Evolutionary conservation across 2,329 filamentous ascomycete genomes (phyloP).

Genomic region (Periglandula ipomoeae): DNA sequence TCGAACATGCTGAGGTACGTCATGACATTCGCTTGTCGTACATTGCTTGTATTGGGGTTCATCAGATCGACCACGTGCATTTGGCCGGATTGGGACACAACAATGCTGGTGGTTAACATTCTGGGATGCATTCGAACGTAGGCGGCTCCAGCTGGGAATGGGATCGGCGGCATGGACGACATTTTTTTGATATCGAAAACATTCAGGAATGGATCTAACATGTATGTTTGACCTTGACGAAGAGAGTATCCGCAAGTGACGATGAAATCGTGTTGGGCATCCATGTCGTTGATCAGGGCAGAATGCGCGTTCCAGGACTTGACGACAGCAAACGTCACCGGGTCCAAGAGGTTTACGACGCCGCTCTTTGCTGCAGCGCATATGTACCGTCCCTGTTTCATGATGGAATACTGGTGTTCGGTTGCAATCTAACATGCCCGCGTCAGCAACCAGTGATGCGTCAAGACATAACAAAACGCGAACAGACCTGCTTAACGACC

Average conservation of each 20-base stretch:
- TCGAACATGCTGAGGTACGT: slow-evolving; percentile 72
- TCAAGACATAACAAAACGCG: background rate
- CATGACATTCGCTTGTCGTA: slow-evolving; percentile 72
- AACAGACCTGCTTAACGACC: slow-evolving; percentile 53
- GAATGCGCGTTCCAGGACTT: slow-evolving; percentile 89
- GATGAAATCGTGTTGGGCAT: slow-evolving; percentile 88
- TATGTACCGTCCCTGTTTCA: slow-evolving; percentile 85
- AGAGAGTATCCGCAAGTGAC: slow-evolving; percentile 92
- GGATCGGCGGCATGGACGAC: slow-evolving; percentile 78
- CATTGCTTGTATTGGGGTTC: slow-evolving; percentile 81
- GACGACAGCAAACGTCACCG: slow-evolving; percentile 65
- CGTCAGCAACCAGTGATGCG: slow-evolving; percentile 19
- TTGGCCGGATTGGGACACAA: slow-evolving; percentile 84
- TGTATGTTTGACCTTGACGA: slow-evolving; percentile 61
- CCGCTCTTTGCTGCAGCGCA: slow-evolving; percentile 83
- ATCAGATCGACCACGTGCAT: slow-evolving; percentile 94
- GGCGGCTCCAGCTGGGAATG: slow-evolving; percentile 84
- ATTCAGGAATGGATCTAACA: slow-evolving; percentile 87
- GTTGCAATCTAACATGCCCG: slow-evolving; percentile 29
- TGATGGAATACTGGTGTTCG: slow-evolving; percentile 74
- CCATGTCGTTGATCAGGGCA: slow-evolving; percentile 89
- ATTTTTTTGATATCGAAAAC: slow-evolving; percentile 93
- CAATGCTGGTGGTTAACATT: slow-evolving; percentile 89
- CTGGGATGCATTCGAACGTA: slow-evolving; percentile 95
- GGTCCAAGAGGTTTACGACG: slow-evolving; percentile 77